Percentiles rank a stretch among this genome's conserved stretches.
Conservation (phyloP, 768 basidiomycete genomes). For the Lepiota brunneoincarnata region DNA sequence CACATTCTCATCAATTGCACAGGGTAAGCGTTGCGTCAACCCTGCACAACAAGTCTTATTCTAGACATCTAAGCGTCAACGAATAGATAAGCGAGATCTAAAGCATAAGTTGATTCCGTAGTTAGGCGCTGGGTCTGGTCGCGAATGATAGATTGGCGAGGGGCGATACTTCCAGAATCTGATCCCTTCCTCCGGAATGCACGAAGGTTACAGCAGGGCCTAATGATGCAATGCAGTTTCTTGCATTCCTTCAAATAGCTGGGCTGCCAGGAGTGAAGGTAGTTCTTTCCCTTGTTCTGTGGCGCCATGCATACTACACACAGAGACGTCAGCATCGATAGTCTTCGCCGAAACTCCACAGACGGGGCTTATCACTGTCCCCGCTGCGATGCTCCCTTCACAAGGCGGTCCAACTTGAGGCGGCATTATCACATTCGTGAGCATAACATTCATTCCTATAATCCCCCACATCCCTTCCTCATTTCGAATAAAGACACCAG, state of each 20-base stretch:
- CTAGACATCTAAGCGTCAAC: conserved; percentile 10
- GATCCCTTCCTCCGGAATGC: conserved; percentile 10
- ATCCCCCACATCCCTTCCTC: conserved; percentile 10
- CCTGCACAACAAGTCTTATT: conserved; percentile 7
- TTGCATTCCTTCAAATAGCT: conserved; percentile 10
- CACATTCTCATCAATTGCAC: conserved; percentile 12
- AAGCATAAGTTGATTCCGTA: conserved; percentile 6
- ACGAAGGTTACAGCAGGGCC: conserved; percentile 8
- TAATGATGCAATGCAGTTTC: conserved; percentile 9
- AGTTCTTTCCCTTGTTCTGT: not conserved
- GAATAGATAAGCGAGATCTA: conserved; percentile 11
- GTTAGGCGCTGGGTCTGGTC: not conserved
- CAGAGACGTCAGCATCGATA: conserved; percentile 23
- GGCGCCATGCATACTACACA: conserved; percentile 4
- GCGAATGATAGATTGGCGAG: conserved; percentile 8
- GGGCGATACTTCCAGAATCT: conserved; percentile 5
- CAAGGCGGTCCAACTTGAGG: conserved; percentile 32
- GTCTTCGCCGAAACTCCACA: conserved; percentile 28
- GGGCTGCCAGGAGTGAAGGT: conserved; percentile 1
- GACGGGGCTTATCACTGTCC: conserved; percentile 35
- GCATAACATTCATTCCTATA: conserved; percentile 12
- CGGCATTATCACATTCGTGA: conserved; percentile 34
- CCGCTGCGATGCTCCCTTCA: conserved; percentile 33
- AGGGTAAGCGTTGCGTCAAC: conserved; percentile 14
- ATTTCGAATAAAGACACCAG: conserved; percentile 21